phyloP scores from a whole-genome alignment of 352 stramenopile species.

The Plasmopara muralis region DNA sequence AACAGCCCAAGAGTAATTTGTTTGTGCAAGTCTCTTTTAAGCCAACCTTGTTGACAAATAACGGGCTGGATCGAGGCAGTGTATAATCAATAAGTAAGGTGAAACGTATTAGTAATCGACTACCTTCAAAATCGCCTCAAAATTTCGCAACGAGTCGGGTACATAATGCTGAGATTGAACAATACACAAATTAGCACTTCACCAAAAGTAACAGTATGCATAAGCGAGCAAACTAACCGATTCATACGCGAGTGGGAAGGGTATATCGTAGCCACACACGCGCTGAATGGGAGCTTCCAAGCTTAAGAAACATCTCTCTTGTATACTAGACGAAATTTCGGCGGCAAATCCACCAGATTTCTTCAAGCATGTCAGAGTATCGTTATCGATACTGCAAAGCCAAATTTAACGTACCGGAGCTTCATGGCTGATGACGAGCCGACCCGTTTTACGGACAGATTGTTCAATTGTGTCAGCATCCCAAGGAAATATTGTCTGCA shows the following conservation, averaged over 20 bases:
- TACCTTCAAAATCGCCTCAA: slow-evolving; percentile 92
- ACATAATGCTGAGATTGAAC: slow-evolving; percentile 72
- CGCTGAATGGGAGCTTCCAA: slow-evolving; percentile 95
- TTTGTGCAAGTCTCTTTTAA: neutral
- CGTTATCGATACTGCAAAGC: neutral
- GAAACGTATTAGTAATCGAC: slow-evolving; percentile 70
- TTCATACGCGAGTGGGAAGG: slow-evolving; percentile 96
- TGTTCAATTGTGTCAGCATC: slow-evolving; percentile 91
- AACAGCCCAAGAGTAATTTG: slow-evolving; percentile 12
- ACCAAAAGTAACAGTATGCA: neutral
- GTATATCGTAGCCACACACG: slow-evolving; percentile 94
- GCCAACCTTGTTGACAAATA: neutral
- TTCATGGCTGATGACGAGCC: slow-evolving; percentile 95
- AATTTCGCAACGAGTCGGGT: slow-evolving; percentile 91
- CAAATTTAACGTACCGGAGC: slow-evolving; percentile 71
- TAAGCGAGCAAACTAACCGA: slow-evolving; percentile 45
- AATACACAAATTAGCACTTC: neutral
- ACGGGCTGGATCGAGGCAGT: slow-evolving; percentile 1
- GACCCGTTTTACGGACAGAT: slow-evolving; percentile 96
- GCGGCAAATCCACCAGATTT: slow-evolving; percentile 92
- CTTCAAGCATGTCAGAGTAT: slow-evolving; percentile 18
- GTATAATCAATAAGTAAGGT: slow-evolving; percentile 4
- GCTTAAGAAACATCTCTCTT: slow-evolving; percentile 92
- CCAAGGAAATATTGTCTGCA: slow-evolving; percentile 97
- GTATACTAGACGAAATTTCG: slow-evolving; percentile 93